Base-by-base conservation (phyloP, 805 yeast species). In the Saturnispora galanensis region DNA sequence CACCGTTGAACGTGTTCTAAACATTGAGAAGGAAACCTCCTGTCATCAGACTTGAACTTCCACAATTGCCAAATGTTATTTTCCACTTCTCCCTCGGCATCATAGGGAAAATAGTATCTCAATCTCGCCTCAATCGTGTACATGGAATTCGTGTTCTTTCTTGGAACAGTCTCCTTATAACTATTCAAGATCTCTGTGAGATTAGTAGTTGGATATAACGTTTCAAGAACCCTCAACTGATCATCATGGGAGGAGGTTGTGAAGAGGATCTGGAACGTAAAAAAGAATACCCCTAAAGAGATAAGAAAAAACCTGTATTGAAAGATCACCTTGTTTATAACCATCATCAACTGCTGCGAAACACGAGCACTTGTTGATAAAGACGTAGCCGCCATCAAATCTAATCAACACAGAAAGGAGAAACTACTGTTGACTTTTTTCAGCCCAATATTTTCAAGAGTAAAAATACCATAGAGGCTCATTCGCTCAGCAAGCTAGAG, bases 1-100 rank as follows among this genome's bases (percentile, higher is more conserved):
- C 67, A 63, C 47, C 65, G 52, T 47, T 61, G 63, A 44, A 60
- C 56, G 49, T 59, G 59, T 28, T 50, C 37, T 39, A 53, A 57
- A 50, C 65, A 60, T 29, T 50, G 54, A 9, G 48, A 48, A 12
- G 67, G 67, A 50, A 63, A 62, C 15, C 43, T 44, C 38, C 52
- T 50, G 43, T 57, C 56, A 37, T 57, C 64, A 1, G 57, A 44
- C 21, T 51, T 46, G 18, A 50, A 40, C 21, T 46, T 45, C 59
- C 60, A 58, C 10, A 61, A 28, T 46, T 61, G 65, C 59, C 59
- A 58, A 29, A 61, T 59, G 40, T 57, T 52, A 38, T 54, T 56
- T 46, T 60, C 65, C n/a, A 59, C 46, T 18, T 51, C 56, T 3
- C 38, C 50, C 2, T 46, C 32, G 12, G 39, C 38, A 32, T 56